Conservation (phyloP, 805 yeast genomes). For the Yarrowia osloensis region DNA sequence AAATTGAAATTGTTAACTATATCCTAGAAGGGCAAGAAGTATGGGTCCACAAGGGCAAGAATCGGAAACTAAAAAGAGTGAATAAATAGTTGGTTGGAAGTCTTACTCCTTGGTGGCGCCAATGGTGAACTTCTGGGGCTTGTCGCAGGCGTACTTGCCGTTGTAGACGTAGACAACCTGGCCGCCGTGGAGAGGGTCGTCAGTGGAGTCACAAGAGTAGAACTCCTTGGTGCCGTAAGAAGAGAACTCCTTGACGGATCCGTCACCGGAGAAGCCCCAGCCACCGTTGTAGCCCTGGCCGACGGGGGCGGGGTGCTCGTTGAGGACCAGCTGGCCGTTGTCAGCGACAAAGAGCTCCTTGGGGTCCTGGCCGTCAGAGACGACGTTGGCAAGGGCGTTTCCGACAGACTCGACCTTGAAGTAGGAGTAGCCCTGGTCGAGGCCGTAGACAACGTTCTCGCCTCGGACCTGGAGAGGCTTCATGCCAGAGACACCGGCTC, state of each 20-base stretch:
- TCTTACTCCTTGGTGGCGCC: conserved; percentile 1
- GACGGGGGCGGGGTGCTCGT: neutral
- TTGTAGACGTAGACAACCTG: neutral
- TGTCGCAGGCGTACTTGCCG: conserved; percentile 18
- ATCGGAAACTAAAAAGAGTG: neutral
- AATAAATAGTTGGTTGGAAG: neutral
- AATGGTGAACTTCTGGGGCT: conserved; percentile 1
- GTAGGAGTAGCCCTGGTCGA: conserved; percentile 4
- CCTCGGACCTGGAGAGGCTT: conserved; percentile 15
- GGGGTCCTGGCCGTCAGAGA: neutral
- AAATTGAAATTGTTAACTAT: neutral
- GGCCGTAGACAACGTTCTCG: neutral
- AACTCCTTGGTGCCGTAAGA: conserved; percentile 1
- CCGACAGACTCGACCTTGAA: neutral
- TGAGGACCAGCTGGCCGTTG: neutral
- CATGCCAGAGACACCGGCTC: conserved; percentile 6
- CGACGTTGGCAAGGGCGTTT: neutral
- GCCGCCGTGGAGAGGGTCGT: conserved; percentile 1
- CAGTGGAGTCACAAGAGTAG: neutral
- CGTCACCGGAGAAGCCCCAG: conserved; percentile 9
- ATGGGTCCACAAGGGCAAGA: neutral
- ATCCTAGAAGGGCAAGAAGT: neutral
- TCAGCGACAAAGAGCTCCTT: conserved; percentile 5
- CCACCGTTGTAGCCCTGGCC: conserved; percentile 2
- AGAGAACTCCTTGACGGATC: conserved; percentile 1